Percentiles rank a stretch among this genome's conserved stretches.
phyloP scores from a whole-genome alignment of 1,139 yeast genomes.

The Diutina neorugosa region DNA sequence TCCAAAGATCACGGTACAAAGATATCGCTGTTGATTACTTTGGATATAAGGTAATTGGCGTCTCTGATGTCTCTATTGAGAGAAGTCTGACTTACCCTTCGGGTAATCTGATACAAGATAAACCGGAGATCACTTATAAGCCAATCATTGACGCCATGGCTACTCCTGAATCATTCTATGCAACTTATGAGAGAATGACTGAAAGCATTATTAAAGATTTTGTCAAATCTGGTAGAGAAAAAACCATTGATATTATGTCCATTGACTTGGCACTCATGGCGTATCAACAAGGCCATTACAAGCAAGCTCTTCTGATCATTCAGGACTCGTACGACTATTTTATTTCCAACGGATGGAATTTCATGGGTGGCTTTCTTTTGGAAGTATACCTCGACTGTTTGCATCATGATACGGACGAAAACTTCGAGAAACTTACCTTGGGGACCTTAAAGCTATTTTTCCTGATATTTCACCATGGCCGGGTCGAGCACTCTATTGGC shows the following conservation, averaged over 20 bases:
- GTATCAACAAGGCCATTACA: constrained; percentile 44
- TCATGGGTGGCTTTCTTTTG: constrained; percentile 52
- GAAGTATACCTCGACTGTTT: constrained; percentile 62
- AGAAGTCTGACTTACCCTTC: background rate
- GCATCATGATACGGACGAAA: constrained; percentile 15
- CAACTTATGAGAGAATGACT: constrained; percentile 6
- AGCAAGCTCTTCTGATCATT: constrained; percentile 49
- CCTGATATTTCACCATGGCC: constrained; percentile 15
- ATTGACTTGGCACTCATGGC: constrained; percentile 73
- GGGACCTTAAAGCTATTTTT: constrained; percentile 23
- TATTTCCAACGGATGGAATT: constrained; percentile 60
- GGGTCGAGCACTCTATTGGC: constrained; percentile 11
- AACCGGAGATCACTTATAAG: background rate
- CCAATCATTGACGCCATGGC: constrained; percentile 7
- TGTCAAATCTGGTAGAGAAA: constrained; percentile 35
- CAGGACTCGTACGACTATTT: constrained; percentile 61
- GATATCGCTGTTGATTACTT: background rate
- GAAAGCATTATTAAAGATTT: constrained; percentile 28
- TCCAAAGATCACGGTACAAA: background rate
- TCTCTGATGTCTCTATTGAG: background rate
- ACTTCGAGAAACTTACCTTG: constrained; percentile 11
- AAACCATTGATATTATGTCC: constrained; percentile 63
- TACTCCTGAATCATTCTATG: constrained; percentile 8
- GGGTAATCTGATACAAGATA: background rate
- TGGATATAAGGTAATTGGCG: background rate